A percentile compares a stretch with the other conserved stretches of the same genome.
Evolutionary conservation across 2,329 filamentous ascomycete species (phyloP).

Genomic region (Neophaeococcomyces aloes): DNA sequence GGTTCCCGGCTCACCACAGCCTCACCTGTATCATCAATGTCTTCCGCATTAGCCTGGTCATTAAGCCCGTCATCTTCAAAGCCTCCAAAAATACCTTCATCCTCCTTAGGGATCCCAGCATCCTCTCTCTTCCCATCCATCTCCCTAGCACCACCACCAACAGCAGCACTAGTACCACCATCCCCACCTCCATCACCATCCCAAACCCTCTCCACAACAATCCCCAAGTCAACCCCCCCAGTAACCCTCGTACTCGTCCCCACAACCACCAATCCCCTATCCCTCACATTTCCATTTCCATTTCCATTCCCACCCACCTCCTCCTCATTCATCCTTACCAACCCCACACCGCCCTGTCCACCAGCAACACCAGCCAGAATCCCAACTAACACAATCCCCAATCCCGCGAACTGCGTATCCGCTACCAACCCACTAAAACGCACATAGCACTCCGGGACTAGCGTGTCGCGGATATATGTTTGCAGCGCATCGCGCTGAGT

Average conservation of each 20-base stretch:
- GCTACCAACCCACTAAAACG: slow-evolving; percentile 59
- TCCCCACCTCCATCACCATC: slow-evolving; percentile 9
- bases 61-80: neutral
- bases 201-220: slow-evolving; percentile 14
- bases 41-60: neutral
- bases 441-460: slow-evolving; percentile 34
- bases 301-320: slow-evolving; percentile 14
- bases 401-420: slow-evolving; percentile 60
- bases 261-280: slow-evolving; percentile 4
- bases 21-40: neutral
- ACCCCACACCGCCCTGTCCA: slow-evolving; percentile 31
- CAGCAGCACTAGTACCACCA: neutral
- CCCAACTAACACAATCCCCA: slow-evolving; percentile 60
- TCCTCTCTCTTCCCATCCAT: neutral
- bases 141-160: too few relatives aligned
- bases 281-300: slow-evolving; percentile 1
- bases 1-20: slow-evolving; percentile 3
- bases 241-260: slow-evolving; percentile 8
- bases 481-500: slow-evolving; percentile 24
- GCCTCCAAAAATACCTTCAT: neutral
- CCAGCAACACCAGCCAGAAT: slow-evolving; percentile 50
- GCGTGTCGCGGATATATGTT: slow-evolving; percentile 32
- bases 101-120: neutral
- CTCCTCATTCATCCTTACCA: slow-evolving; percentile 17
- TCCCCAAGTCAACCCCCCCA: slow-evolving; percentile 9